Base-by-base conservation (phyloP, 495 filamentous ascomycete genomes). In the Hyaloscypha bicolor region DNA sequence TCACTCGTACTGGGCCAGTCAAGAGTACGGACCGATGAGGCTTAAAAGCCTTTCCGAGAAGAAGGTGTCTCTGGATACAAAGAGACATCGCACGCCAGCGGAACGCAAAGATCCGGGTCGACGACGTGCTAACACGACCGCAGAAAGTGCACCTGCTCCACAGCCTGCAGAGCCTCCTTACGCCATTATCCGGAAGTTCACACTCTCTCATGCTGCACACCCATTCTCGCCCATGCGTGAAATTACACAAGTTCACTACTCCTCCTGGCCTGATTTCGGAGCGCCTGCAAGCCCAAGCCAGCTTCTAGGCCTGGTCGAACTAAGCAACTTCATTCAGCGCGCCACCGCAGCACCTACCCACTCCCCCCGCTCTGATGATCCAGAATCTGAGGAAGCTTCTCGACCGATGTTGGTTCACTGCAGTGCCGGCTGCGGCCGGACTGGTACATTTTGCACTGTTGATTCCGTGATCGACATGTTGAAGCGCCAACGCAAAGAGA, bases 181-280 rank as follows among this genome's bases (percentile, higher is more conserved):
- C 75, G 91, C 96, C 62, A 88, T 93, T 32, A 87, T 97, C 51
- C 89, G 95, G 8, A 93, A 93, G 71, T 96, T 99, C 74, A 89
- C 91, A 2, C 80, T 99, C 45, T 87, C 87, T 33, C 92, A 98
- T 73, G 80, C 88, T 6, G 78, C 82, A 2, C 85, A 90, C 37
- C 95, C 95, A 0, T 99, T 96, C 73, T 84, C 86, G 55, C 92
- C 92, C 2, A 89, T 97, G 53, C 90, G 95, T 30, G 93, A 98
- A 77, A 92, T 99, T 72, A 97, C 93, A 0, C 95, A 99, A 66
- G 83, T 99, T 2, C 96, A 99, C 67, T 97, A 97, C 73, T 88
- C 93, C 9, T 89, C 87, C 16, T 99, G 95, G 95, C 95, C 96
- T 1, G 95, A 99, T 76, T 97, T 97, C 74, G 95, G 96, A 42